Conservation (phyloP, 1,284 basidiomycete genomes). For the Volvariella surrecta region DNA sequence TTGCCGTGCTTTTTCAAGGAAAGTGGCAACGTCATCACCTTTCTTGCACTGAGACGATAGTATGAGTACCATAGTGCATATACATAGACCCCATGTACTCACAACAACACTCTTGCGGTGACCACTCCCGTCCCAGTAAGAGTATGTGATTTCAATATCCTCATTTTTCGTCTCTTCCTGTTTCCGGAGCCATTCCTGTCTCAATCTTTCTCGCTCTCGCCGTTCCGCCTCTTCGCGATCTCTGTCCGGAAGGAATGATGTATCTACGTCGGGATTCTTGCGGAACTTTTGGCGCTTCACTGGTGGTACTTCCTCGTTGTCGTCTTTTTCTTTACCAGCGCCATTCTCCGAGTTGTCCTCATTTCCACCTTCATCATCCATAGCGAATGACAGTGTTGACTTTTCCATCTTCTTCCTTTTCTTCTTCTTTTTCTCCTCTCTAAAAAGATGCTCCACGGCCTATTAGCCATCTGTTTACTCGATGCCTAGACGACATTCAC, state of each 20-base stretch:
- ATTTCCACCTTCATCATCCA: slow-evolving; percentile 64
- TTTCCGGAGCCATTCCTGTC: slow-evolving; percentile 84
- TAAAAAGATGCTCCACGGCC: slow-evolving; percentile 75
- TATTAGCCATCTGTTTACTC: slow-evolving; percentile 46
- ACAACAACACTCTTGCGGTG: slow-evolving; percentile 91
- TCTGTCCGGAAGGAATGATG: slow-evolving; percentile 95
- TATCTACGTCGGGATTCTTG: slow-evolving; percentile 96
- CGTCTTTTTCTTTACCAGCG: slow-evolving; percentile 17
- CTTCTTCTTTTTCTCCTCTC: slow-evolving; percentile 84
- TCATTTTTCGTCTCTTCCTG: slow-evolving; percentile 88
- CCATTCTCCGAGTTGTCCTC: slow-evolving; percentile 22
- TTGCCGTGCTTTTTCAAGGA: slow-evolving; percentile 88
- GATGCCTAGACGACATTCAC: slow-evolving; percentile 10
- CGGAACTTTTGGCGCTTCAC: slow-evolving; percentile 73
- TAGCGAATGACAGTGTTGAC: slow-evolving; percentile 82
- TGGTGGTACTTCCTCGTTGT: slow-evolving; percentile 31
- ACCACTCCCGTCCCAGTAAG: slow-evolving; percentile 97
- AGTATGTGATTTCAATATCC: slow-evolving; percentile 89
- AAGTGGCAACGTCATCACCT: slow-evolving; percentile 85
- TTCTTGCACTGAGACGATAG: slow-evolving; percentile 77
- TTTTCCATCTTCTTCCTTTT: slow-evolving; percentile 84
- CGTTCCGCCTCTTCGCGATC: slow-evolving; percentile 92
- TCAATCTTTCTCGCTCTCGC: slow-evolving; percentile 78
- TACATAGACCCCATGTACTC: slow-evolving; percentile 23
- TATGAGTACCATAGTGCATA: slow-evolving; percentile 2